These are phyloP conservation scores for Gilbertella persicaria DNA, from an alignment of 371 early-diverging fungal species.

Conservation along the genomic window DNA sequence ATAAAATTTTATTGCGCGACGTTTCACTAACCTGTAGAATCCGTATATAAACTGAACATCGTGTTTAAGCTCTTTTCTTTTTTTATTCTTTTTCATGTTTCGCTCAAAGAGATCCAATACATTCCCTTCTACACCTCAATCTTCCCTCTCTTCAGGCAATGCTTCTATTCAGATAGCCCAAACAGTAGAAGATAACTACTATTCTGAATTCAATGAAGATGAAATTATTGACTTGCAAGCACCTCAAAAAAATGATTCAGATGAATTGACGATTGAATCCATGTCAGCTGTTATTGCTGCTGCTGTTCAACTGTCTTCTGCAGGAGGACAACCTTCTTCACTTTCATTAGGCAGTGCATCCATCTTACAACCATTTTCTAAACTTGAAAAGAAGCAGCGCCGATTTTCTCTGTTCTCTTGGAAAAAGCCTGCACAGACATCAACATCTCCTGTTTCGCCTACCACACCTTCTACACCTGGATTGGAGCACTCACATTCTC, in stretches of 20 bases:
- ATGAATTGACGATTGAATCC: conserved; percentile 38
- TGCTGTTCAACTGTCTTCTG: conserved; percentile 44
- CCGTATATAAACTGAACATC: too few relatives aligned
- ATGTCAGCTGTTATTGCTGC: conserved; percentile 53
- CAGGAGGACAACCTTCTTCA: conserved; percentile 32
- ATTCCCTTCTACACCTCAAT: neutral
- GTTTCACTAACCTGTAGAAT: conserved; percentile 13
- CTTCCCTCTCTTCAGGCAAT: conserved; percentile 35
- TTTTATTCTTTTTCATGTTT: conserved; percentile 15
- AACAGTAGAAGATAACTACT: neutral
- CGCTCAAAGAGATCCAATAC: conserved; percentile 16
- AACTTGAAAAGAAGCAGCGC: conserved; percentile 8
- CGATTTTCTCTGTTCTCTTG: conserved; percentile 19
- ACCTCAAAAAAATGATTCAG: neutral
- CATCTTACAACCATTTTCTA: conserved; percentile 28
- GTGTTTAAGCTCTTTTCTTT: conserved; percentile 15
- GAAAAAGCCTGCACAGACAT: conserved; percentile 4
- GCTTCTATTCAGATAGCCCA: conserved; percentile 32
- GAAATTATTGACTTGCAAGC: conserved; percentile 21
- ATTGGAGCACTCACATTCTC: neutral
- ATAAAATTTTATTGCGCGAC: conserved; percentile 8
- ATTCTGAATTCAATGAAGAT: conserved; percentile 7
- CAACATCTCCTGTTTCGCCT: neutral
- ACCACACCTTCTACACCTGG: conserved; percentile 1
- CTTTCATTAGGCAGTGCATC: conserved; percentile 47